A percentile compares a stretch with the other conserved stretches of the same genome.
These are phyloP conservation scores for Quercus variabilis DNA, from an alignment of 306 rosid genomes.

Conservation along the genomic window DNA sequence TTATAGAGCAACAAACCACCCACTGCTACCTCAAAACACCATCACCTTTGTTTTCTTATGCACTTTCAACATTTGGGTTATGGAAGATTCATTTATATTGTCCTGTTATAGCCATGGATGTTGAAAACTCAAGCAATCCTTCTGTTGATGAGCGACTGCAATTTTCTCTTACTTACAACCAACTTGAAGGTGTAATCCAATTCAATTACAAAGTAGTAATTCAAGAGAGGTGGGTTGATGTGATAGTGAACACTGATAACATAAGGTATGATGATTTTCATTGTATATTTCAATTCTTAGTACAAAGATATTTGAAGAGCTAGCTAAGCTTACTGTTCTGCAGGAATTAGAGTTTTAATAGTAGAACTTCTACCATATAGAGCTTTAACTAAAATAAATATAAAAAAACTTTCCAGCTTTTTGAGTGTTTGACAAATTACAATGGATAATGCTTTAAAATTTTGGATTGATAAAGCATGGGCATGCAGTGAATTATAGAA, in stretches of 20 bases:
- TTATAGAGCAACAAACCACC: slow-evolving; percentile 50
- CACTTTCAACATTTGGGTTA: slow-evolving; percentile 54
- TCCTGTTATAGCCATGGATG: slow-evolving; percentile 73
- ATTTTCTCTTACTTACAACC: slow-evolving; percentile 78
- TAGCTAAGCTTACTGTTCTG: not conserved
- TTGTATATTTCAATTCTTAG: not conserved
- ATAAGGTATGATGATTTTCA: slow-evolving; percentile 51
- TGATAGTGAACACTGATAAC: slow-evolving; percentile 67
- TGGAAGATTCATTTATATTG: slow-evolving; percentile 91
- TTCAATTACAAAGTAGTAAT: slow-evolving; percentile 58
- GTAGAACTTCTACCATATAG: too few species aligned
- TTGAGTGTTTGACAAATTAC: too few species aligned
- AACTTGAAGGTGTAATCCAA: slow-evolving; percentile 86
- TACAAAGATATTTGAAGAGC: not conserved
- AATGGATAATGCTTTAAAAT: too few species aligned
- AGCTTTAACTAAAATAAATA: too few species aligned
- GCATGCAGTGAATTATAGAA: too few species aligned
- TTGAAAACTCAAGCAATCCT: slow-evolving; percentile 44
- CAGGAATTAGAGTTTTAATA: too few species aligned
- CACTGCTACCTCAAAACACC: slow-evolving; percentile 47
- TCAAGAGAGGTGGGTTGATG: slow-evolving; percentile 68
- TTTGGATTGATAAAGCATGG: too few species aligned
- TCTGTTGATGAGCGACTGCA: slow-evolving; percentile 66
- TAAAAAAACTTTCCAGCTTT: too few species aligned
- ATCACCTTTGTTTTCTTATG: slow-evolving; percentile 68